Evolutionary conservation across 1,284 basidiomycete genomes (phyloP).

Genomic region (Sanghuangporus weigelae): DNA sequence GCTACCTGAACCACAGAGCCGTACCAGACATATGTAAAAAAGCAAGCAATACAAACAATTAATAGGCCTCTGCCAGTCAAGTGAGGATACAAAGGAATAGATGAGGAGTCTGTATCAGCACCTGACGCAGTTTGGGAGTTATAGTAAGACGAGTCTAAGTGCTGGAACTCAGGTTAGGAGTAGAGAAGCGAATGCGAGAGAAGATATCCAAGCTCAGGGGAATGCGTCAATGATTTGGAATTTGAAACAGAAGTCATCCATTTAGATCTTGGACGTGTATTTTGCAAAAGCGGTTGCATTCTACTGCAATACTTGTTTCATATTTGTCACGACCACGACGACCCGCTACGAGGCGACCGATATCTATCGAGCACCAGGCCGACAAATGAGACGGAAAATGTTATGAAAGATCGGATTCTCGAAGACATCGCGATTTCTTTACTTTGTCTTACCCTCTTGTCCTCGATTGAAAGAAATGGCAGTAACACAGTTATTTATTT

Average conservation of each 20-base stretch:
- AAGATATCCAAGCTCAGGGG: background rate
- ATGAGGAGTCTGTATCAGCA: slow-evolving; percentile 15
- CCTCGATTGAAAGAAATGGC: background rate
- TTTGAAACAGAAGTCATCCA: background rate
- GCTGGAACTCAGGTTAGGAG: slow-evolving; percentile 11
- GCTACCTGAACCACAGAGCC: slow-evolving; percentile 26
- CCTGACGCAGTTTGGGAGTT: slow-evolving; percentile 27
- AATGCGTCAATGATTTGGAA: background rate
- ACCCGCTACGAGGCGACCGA: background rate
- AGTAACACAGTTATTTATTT: background rate
- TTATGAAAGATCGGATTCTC: background rate
- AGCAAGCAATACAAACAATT: background rate
- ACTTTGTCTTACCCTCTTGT: background rate
- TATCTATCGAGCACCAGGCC: background rate
- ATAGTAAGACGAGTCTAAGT: slow-evolving; percentile 30
- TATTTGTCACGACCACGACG: background rate
- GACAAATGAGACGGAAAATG: background rate
- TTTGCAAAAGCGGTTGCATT: background rate
- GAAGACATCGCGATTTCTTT: background rate
- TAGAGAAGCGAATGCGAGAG: background rate
- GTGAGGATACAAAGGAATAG: background rate
- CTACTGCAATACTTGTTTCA: background rate
- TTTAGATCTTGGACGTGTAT: too few species aligned
- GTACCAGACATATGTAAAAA: slow-evolving; percentile 10
- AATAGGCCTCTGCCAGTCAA: background rate